These are phyloP conservation scores for Silybum marianum DNA, from an alignment of 129 eudicot genomes.

Conservation along the genomic window DNA sequence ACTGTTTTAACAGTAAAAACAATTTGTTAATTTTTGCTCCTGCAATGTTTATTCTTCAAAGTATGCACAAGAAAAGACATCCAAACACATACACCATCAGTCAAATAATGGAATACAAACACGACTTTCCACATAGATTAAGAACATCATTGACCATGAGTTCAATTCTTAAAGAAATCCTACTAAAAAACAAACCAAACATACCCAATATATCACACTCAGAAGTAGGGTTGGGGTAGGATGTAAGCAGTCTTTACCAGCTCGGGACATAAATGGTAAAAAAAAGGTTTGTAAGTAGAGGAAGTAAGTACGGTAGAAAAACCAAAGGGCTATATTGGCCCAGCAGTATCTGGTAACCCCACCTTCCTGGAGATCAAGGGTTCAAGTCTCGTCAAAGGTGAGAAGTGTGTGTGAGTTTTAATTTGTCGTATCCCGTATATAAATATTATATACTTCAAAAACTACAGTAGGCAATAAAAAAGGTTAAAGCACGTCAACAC, in stretches of 20 bases:
- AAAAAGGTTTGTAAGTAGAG: background rate
- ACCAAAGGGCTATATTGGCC: background rate
- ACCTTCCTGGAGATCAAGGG: background rate
- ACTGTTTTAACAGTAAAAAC: conserved; percentile 43
- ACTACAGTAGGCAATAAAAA: background rate
- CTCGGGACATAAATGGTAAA: background rate
- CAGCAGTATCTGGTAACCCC: background rate
- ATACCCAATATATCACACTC: background rate
- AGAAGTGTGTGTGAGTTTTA: background rate
- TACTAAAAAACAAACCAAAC: background rate
- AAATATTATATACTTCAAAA: background rate
- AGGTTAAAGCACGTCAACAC: background rate
- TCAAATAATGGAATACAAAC: conserved; percentile 1
- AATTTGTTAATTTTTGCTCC: conserved; percentile 12
- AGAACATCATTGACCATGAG: background rate
- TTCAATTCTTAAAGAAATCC: background rate
- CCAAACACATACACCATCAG: conserved; percentile 1
- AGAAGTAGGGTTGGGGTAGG: background rate
- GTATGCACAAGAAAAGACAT: conserved; percentile 1
- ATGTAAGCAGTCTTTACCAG: background rate
- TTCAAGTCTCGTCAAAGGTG: background rate
- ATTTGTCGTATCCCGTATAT: background rate
- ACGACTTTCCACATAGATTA: background rate
- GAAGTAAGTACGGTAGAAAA: too few relatives aligned
- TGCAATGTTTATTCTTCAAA: conserved; percentile 5